These are phyloP conservation scores for Albifimbria verrucaria DNA, from an alignment of 2,329 filamentous ascomycete genomes.

Conservation along the genomic window DNA sequence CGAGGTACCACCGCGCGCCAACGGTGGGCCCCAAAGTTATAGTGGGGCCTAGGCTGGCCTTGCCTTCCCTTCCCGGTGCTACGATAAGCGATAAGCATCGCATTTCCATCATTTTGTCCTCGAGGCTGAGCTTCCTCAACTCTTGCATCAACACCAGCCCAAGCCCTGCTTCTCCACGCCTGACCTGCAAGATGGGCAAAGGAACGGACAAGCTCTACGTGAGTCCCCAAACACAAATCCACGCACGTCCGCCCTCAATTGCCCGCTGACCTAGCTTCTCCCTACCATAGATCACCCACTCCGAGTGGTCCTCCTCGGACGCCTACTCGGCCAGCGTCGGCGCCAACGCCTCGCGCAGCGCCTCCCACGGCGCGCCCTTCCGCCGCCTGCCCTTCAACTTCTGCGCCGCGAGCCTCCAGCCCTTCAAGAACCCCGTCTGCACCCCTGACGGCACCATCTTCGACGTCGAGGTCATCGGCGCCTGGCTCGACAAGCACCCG, in stretches of 20 bases:
- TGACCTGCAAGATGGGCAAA: conserved; percentile 31
- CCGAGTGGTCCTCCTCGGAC: conserved; percentile 92
- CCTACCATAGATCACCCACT: conserved; percentile 73
- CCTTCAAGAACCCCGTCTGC: conserved; percentile 92
- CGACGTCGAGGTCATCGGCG: conserved; percentile 88
- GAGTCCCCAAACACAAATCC: conserved; percentile 7
- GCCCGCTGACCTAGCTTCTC: conserved; percentile 4
- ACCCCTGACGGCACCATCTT: conserved; percentile 85
- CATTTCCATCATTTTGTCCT: conserved; percentile 1
- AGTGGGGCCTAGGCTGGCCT: too few relatives aligned
- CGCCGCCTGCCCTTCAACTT: conserved; percentile 95
- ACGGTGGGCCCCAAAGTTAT: too few relatives aligned
- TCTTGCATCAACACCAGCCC: too few relatives aligned
- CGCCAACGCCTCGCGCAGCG: conserved; percentile 57
- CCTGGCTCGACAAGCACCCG: conserved; percentile 86
- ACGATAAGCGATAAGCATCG: neutral
- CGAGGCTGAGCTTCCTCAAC: too few relatives aligned
- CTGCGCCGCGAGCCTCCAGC: conserved; percentile 92
- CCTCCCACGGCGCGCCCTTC: conserved; percentile 57
- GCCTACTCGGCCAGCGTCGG: conserved; percentile 80
- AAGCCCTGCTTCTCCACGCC: conserved; percentile 1
- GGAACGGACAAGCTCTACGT: conserved; percentile 46
- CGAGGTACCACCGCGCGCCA: too few relatives aligned
- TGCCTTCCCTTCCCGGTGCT: too few relatives aligned
- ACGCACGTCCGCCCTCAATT: neutral